Percentiles rank a stretch among this genome's conserved stretches.
phyloP scores from a whole-genome alignment of 202 grass and related monocot species.

The Dendrocalamus latiflorus region DNA sequence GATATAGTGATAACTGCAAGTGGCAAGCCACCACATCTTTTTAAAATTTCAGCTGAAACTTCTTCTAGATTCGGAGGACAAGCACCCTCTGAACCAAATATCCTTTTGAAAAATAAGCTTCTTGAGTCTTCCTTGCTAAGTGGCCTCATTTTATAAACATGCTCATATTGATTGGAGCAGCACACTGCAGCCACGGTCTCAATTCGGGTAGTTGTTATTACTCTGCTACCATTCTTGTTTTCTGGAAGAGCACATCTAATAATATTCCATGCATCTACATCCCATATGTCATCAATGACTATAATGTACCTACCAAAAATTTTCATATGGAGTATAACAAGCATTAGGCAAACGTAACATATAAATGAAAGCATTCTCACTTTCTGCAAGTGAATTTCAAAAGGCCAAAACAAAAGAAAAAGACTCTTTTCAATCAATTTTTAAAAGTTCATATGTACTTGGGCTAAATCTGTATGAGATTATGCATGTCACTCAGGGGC shows the following conservation, averaged over 20 bases:
- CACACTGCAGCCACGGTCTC: neutral
- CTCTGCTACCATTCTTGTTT: neutral
- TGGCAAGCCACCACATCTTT: conserved; percentile 22
- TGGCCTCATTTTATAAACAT: conserved; percentile 6
- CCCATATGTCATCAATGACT: neutral
- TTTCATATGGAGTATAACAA: neutral
- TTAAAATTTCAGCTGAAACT: neutral
- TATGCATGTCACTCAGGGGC: too few relatives aligned
- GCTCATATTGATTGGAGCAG: neutral
- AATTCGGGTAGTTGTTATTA: conserved; percentile 14
- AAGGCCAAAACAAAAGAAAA: neutral
- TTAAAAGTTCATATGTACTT: neutral
- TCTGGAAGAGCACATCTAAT: neutral
- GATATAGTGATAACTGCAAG: neutral
- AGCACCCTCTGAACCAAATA: neutral
- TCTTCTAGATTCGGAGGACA: neutral
- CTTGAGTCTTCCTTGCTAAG: neutral
- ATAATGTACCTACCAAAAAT: conserved; percentile 11
- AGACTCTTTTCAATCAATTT: neutral
- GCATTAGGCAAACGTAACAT: neutral
- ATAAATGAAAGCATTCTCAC: neutral
- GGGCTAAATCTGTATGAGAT: too few relatives aligned
- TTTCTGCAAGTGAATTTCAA: neutral
- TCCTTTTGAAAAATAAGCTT: neutral
- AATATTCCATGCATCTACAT: neutral